A percentile compares a stretch with the other conserved stretches of the same genome.
Evolutionary conservation across 1,139 yeast species (phyloP).

Genomic region (Hyphopichia buzzinii): DNA sequence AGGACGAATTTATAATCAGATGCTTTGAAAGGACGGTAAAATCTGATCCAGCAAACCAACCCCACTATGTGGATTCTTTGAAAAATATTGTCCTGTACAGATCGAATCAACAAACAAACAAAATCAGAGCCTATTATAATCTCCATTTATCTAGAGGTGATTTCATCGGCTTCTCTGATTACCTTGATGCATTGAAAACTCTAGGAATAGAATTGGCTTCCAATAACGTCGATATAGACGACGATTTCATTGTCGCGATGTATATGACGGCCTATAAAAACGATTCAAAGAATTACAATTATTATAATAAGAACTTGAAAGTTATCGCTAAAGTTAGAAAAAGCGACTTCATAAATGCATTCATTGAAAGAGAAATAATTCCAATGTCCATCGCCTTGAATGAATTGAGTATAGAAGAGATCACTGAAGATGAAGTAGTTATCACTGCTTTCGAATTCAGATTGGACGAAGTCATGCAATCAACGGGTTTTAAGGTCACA

Average conservation of each 20-base stretch:
- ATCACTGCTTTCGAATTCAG: constrained; percentile 68
- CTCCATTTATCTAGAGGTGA: constrained; percentile 54
- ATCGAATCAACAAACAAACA: constrained; percentile 13
- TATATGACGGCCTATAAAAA: constrained; percentile 39
- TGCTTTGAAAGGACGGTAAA: constrained; percentile 57
- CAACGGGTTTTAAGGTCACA: constrained; percentile 3
- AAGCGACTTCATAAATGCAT: constrained; percentile 42
- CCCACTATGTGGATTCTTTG: constrained; percentile 69
- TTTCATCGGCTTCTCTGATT: constrained; percentile 59
- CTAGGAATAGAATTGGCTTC: constrained; percentile 46
- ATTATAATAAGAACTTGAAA: constrained; percentile 35
- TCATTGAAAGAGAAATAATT: constrained; percentile 53
- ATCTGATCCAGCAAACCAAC: constrained; percentile 53
- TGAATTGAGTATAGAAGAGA: constrained; percentile 57
- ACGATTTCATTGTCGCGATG: constrained; percentile 43
- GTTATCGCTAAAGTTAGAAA: constrained; percentile 45
- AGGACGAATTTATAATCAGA: constrained; percentile 58
- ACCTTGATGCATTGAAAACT: constrained; percentile 50
- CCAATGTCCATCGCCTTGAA: constrained; percentile 58
- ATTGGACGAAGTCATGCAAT: constrained; percentile 57
- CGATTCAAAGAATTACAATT: constrained; percentile 36
- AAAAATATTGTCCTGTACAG: constrained; percentile 18
- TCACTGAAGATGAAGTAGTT: constrained; percentile 74
- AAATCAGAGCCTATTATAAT: constrained; percentile 47
- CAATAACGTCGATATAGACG: constrained; percentile 32